phyloP scores from a whole-genome alignment of 306 rosid genomes.

The Cucumis sativus region DNA sequence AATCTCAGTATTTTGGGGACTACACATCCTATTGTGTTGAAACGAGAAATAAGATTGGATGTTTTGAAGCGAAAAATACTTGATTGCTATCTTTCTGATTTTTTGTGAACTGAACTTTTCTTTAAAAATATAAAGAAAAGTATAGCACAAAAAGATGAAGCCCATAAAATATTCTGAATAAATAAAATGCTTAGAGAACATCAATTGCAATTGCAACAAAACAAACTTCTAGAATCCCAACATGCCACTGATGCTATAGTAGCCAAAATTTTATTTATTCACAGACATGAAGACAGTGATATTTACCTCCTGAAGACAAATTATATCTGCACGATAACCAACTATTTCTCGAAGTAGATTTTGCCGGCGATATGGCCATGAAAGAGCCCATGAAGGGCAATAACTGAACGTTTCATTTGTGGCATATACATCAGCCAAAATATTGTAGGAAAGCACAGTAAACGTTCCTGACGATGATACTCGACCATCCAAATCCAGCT shows the following conservation, averaged over 20 bases:
- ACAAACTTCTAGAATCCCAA: background rate
- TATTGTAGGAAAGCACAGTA: conserved; percentile 89
- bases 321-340: conserved; percentile 85
- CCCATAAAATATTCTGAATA: background rate
- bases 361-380: conserved; percentile 98
- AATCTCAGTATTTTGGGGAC: background rate
- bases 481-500: conserved; percentile 66
- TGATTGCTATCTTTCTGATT: too few species aligned
- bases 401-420: conserved; percentile 65
- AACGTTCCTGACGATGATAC: conserved; percentile 60
- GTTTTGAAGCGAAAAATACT: too few species aligned
- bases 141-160: background rate
- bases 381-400: conserved; percentile 98
- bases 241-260: background rate
- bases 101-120: background rate
- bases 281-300: conserved; percentile 8
- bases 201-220: background rate
- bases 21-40: background rate
- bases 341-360: conserved; percentile 89
- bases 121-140: too few species aligned
- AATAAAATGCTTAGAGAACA: background rate
- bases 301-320: conserved; percentile 97
- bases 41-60: background rate
- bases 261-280: background rate
- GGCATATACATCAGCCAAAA: conserved; percentile 76